These are phyloP conservation scores for Fusarium hostae DNA, from an alignment of 2,329 filamentous ascomycete genomes.

Conservation along the genomic window DNA sequence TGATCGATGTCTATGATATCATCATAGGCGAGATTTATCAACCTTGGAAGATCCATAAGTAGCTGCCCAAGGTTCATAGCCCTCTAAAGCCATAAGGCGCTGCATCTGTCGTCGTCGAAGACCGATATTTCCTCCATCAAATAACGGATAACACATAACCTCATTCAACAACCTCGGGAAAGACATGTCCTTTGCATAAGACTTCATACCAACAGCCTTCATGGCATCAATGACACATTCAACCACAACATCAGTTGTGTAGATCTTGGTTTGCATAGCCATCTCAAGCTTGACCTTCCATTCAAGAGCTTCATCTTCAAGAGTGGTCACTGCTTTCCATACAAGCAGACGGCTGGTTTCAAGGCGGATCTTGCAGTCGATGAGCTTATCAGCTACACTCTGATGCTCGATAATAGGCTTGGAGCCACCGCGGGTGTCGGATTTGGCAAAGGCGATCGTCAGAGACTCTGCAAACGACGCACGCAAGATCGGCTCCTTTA, in stretches of 20 bases:
- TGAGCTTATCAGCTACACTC: slow-evolving; percentile 14
- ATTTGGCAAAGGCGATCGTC: slow-evolving; percentile 4
- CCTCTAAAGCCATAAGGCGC: neutral
- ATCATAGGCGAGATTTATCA: neutral
- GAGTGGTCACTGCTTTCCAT: neutral
- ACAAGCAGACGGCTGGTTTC: neutral
- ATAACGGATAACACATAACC: slow-evolving; percentile 5
- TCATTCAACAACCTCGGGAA: neutral
- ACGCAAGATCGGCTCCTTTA: slow-evolving; percentile 9
- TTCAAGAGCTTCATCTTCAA: neutral
- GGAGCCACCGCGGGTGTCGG: neutral
- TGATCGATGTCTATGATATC: too few species aligned
- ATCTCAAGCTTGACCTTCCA: neutral
- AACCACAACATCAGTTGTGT: neutral
- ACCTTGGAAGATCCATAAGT: neutral
- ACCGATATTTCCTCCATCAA: slow-evolving; percentile 13
- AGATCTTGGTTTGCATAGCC: slow-evolving; percentile 14
- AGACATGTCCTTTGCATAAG: neutral
- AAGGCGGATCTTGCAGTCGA: slow-evolving; percentile 4
- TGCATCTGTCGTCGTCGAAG: slow-evolving; percentile 9
- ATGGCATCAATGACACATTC: neutral
- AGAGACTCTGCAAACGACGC: neutral
- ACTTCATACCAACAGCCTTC: slow-evolving; percentile 13
- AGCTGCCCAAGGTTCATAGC: neutral
- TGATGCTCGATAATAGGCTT: slow-evolving; percentile 4